A percentile compares a stretch with the other conserved stretches of the same genome.
Evolutionary conservation across 2,329 filamentous ascomycete genomes (phyloP).

Genomic region (Penicillium sp.): DNA sequence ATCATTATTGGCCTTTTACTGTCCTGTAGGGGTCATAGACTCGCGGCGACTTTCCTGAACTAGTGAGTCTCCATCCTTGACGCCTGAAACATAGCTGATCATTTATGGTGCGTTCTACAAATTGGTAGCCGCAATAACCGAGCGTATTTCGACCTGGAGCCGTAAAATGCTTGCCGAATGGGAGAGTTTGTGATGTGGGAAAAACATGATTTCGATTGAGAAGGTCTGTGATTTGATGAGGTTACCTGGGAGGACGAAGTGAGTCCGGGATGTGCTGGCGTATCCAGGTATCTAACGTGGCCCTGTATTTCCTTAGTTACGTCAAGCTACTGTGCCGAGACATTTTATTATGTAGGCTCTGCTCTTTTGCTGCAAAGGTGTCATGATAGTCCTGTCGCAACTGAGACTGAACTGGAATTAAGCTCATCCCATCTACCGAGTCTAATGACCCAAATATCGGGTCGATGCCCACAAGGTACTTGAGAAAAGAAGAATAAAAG

Average conservation of each 20-base stretch:
- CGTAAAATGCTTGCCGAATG: conserved; percentile 1
- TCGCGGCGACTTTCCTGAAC: conserved; percentile 1
- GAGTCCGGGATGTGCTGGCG: neutral
- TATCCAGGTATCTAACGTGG: neutral
- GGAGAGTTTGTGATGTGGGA: conserved; percentile 1
- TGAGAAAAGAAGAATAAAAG: conserved; percentile 17
- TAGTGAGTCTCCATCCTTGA: neutral
- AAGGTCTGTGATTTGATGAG: neutral
- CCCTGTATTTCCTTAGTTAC: conserved; percentile 1
- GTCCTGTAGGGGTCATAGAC: neutral
- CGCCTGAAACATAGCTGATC: neutral
- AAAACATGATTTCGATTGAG: neutral
- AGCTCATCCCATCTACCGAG: conserved; percentile 11
- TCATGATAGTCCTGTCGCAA: neutral
- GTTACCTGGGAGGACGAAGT: neutral
- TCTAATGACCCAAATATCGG: conserved; percentile 10
- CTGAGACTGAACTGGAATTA: conserved; percentile 2
- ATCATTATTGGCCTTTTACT: conserved; percentile 12
- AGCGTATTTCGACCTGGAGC: neutral
- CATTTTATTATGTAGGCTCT: neutral
- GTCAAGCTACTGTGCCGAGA: neutral
- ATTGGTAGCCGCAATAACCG: conserved; percentile 11
- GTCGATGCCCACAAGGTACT: conserved; percentile 25
- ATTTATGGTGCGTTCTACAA: neutral
- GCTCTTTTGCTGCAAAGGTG: neutral